Conservation (phyloP, 73 alveolate genomes). For the Paramecium tetraurelia region DNA sequence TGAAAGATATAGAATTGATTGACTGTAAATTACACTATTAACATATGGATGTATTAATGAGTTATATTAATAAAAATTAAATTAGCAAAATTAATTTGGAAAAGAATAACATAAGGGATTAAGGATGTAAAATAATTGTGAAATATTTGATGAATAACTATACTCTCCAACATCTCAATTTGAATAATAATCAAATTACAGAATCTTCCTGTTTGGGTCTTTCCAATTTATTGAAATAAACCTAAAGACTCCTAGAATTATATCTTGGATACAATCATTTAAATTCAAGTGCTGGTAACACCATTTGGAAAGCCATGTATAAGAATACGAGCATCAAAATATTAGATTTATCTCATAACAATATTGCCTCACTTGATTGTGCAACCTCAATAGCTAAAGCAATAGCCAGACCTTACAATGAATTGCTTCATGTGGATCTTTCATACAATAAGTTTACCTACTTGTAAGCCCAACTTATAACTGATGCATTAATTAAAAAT, state of each 20-base stretch:
- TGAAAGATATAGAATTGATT: background rate
- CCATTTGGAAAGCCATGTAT: slow-evolving; percentile 25
- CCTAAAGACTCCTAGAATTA: background rate
- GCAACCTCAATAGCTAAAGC: background rate
- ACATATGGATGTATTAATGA: background rate
- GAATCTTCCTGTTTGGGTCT: background rate
- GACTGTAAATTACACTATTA: background rate
- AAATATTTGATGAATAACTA: background rate
- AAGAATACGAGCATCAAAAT: slow-evolving; percentile 20
- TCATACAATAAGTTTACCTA: slow-evolving; percentile 47
- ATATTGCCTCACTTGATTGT: slow-evolving; percentile 29
- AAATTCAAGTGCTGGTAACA: background rate
- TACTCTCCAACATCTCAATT: background rate
- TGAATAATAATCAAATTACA: background rate
- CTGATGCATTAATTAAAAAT: slow-evolving; percentile 37
- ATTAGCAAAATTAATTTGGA: background rate
- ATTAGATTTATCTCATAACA: slow-evolving; percentile 36
- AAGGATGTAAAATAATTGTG: background rate
- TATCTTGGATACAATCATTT: background rate
- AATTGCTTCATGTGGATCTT: slow-evolving; percentile 51
- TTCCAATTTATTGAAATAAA: background rate
- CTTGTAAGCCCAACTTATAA: background rate
- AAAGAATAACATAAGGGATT: slow-evolving; percentile 18
- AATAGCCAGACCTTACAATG: background rate
- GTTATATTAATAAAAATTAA: background rate